Base-by-base conservation (phyloP, 2,329 filamentous ascomycete species). In the Colletotrichum sp. region DNA sequence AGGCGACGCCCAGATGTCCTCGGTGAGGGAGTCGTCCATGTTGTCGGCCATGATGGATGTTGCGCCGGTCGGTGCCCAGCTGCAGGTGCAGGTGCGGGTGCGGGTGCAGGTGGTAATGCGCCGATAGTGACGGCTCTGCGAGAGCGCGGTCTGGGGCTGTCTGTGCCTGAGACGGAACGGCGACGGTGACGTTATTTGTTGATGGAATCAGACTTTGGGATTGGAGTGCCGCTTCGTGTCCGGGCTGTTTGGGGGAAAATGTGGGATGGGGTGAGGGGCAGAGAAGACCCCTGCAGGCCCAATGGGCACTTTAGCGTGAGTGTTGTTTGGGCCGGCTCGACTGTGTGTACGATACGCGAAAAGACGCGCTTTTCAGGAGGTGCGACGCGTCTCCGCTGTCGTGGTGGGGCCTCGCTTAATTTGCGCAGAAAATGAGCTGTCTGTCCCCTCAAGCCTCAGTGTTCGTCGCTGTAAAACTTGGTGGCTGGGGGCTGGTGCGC, bases 1-100 rank as follows among this genome's bases (percentile, higher is more conserved):
- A 44, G 87, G 86, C 12, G 88, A 90, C 49, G 85, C 83, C 85
- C 88, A 89, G 67, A 88, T 84, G 75, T 89, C 84, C 55, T 86
- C 88, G n/a, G 86, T 83, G 76, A 90, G 86, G 30, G 88, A 89
- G 78, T 87, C 84, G 75, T 88, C 85, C 61, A 82, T 82, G 69
- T 86, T 81, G 81, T 88, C 87, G 44, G 86, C 83, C 88, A 90
- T 90, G 76, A 74, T 80, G 79, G 44, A 22, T 52, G 44, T 22
- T 62, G 27, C 44, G 29, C 19, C n/a, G 52, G 30, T 61, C n/a
- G 57, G 57, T n/a, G 29, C 44, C 44, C 44, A 32, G 68, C 63
- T 59, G 32, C 62, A 72, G 44, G 16, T 71, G 44, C 44, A 11
- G 44, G n/a, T 49, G 44, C 44, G n/a, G 44, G 44, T 49, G 44